Evolutionary conservation across 495 filamentous ascomycete genomes (phyloP).

Genomic region (Tuber calosporum): DNA sequence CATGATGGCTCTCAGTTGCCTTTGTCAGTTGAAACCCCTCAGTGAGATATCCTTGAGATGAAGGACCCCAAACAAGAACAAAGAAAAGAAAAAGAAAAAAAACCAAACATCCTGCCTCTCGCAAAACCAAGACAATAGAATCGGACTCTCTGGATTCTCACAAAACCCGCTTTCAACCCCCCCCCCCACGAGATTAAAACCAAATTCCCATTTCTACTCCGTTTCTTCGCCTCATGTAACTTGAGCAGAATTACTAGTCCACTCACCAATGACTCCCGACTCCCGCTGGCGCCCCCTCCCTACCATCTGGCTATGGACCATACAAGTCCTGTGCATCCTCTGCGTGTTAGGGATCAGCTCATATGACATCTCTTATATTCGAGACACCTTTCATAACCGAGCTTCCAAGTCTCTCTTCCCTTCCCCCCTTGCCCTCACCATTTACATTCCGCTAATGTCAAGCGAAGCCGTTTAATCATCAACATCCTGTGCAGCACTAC

Average conservation of each 20-base stretch:
- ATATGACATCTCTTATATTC: conserved; percentile 23
- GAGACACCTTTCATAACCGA: not conserved
- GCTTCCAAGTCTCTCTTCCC: conserved; percentile 8
- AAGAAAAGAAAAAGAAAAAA: not conserved
- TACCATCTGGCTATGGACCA: conserved; percentile 22
- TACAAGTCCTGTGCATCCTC: conserved; percentile 22
- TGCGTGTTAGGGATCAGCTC: conserved; percentile 21
- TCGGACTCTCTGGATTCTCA: not conserved
- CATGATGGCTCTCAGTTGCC: not conserved
- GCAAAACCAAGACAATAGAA: not conserved
- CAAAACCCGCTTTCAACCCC: not conserved
- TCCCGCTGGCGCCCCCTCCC: conserved; percentile 23
- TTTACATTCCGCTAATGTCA: not conserved
- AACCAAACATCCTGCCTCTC: not conserved
- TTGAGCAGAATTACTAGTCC: not conserved
- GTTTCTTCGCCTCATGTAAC: not conserved
- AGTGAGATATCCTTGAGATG: not conserved
- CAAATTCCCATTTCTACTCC: not conserved
- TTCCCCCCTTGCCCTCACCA: not conserved
- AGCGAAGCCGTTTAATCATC: conserved; percentile 15
- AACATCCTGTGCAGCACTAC: conserved; percentile 23
- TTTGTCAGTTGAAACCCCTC: not conserved
- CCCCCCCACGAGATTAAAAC: too few relatives aligned
- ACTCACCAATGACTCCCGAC: conserved; percentile 11
- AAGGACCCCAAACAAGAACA: not conserved